These are phyloP conservation scores for Fraxinus albicans DNA, from an alignment of 305 asterid species.

Conservation along the genomic window DNA sequence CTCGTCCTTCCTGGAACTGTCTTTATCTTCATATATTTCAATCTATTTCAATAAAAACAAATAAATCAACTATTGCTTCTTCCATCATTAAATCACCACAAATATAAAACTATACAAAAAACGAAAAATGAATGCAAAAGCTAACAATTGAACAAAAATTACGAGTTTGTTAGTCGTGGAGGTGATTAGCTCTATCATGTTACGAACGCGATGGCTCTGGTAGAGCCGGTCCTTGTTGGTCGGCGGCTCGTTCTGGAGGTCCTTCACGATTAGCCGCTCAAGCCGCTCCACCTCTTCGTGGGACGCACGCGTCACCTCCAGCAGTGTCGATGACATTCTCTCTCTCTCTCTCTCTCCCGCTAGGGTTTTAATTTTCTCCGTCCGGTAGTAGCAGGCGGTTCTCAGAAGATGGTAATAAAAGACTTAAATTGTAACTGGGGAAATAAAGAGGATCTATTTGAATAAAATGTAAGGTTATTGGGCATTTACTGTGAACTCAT, in stretches of 20 bases:
- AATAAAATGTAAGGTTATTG: neutral
- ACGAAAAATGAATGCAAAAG: neutral
- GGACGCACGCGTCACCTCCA: constrained; percentile 86
- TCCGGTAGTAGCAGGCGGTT: constrained; percentile 4
- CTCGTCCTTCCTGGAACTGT: constrained; percentile 88
- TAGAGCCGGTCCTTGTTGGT: constrained; percentile 76
- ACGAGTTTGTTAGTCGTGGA: constrained; percentile 76
- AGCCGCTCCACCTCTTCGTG: constrained; percentile 97
- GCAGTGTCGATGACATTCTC: constrained; percentile 85
- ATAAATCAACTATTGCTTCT: neutral
- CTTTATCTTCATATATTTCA: constrained; percentile 86
- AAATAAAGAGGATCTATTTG: neutral
- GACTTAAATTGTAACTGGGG: neutral
- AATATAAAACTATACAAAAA: neutral
- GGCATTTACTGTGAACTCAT: neutral
- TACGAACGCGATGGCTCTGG: constrained; percentile 95
- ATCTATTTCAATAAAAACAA: constrained; percentile 34
- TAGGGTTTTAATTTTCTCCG: neutral
- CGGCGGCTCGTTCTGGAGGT: constrained; percentile 83
- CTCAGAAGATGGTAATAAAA: constrained; percentile 15
- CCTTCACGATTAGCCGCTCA: constrained; percentile 85
- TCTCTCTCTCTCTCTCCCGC: constrained; percentile 6
- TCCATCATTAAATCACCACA: neutral
- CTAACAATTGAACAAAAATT: neutral
- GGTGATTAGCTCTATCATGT: constrained; percentile 78